Conservation (phyloP, 371 early-diverging fungal species). For the Batrachochytrium dendrobatidis region DNA sequence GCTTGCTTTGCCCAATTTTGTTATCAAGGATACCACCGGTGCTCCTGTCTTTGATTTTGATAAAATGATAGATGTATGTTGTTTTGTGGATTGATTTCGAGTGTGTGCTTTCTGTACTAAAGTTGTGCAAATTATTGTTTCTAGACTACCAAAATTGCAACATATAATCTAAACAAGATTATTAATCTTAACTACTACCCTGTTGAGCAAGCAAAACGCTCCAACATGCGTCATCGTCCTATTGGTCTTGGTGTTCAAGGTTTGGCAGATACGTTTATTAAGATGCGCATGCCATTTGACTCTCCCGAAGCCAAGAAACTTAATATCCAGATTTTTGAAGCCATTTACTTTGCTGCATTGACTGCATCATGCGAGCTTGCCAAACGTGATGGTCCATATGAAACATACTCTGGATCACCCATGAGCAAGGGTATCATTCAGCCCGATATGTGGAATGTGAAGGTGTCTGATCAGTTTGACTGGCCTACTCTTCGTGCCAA, state of each 20-base stretch:
- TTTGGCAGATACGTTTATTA: slow-evolving; percentile 96
- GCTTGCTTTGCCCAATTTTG: slow-evolving; percentile 93
- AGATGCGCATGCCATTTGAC: slow-evolving; percentile 95
- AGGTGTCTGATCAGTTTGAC: slow-evolving; percentile 80
- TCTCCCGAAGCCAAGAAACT: slow-evolving; percentile 81
- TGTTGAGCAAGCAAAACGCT: slow-evolving; percentile 76
- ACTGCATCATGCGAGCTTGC: slow-evolving; percentile 95
- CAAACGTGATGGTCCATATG: slow-evolving; percentile 75
- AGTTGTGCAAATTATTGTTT: slow-evolving; percentile 12
- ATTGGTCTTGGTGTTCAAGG: slow-evolving; percentile 99
- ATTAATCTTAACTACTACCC: slow-evolving; percentile 98
- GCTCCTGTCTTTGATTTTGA: slow-evolving; percentile 54
- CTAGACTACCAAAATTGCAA: slow-evolving; percentile 75
- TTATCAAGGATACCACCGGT: slow-evolving; percentile 48
- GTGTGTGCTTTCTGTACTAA: neutral
- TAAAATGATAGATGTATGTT: slow-evolving; percentile 56
- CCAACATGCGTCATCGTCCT: slow-evolving; percentile 96
- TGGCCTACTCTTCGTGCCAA: slow-evolving; percentile 82
- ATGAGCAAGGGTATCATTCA: slow-evolving; percentile 92
- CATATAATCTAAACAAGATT: slow-evolving; percentile 92
- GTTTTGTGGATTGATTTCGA: neutral
- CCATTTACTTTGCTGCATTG: slow-evolving; percentile 95
- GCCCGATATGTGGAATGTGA: slow-evolving; percentile 90
- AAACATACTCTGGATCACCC: slow-evolving; percentile 87
- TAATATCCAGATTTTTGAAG: slow-evolving; percentile 94